phyloP scores from a whole-genome alignment of 495 filamentous ascomycete species.

The Viridothelium virens region DNA sequence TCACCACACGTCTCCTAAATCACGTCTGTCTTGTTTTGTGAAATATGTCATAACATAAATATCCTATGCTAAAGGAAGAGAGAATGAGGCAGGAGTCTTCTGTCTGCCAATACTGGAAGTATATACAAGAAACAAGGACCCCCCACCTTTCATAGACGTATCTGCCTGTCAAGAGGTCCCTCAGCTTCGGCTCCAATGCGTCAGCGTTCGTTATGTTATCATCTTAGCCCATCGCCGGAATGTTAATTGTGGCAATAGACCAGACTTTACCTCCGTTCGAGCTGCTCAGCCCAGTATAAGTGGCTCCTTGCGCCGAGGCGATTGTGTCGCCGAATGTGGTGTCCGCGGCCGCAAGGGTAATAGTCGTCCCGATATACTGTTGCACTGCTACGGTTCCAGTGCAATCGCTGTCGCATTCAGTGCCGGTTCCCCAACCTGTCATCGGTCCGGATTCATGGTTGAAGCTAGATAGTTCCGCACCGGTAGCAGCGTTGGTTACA shows the following conservation, averaged over 20 bases:
- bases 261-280: conserved; percentile 35
- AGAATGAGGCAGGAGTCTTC: no score
- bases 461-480: conserved; percentile 32
- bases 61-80: no score
- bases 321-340: conserved; percentile 35
- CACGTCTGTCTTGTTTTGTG: no score
- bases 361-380: conserved; percentile 34
- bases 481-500: conserved; percentile 35
- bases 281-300: conserved; percentile 31
- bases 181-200: neutral
- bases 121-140: neutral
- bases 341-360: conserved; percentile 35
- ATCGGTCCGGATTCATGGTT: conserved; percentile 33
- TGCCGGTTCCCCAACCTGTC: conserved; percentile 37
- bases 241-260: conserved; percentile 32
- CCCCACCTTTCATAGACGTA: neutral
- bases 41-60: no score
- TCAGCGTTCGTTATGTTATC: no score
- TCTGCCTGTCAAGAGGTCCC: neutral
- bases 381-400: conserved; percentile 35
- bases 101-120: neutral
- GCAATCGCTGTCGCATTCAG: conserved; percentile 35
- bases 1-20: no score
- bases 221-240: conserved; percentile 31
- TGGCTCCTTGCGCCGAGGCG: conserved; percentile 27